phyloP scores from a whole-genome alignment of 2,329 filamentous ascomycete species.

The Furcasterigmium sp. region DNA sequence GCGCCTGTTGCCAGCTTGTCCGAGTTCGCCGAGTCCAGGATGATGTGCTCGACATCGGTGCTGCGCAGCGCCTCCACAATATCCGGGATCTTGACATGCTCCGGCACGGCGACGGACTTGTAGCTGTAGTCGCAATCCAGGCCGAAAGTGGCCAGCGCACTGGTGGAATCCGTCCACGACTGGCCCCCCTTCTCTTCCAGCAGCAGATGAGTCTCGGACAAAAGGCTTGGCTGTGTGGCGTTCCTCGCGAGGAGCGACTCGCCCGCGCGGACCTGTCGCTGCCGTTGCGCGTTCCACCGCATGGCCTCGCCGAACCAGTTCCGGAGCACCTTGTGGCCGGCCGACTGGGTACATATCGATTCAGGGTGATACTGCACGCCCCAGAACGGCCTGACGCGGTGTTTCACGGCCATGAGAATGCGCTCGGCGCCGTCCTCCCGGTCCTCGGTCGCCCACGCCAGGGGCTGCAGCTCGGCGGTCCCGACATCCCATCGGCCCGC shows the following conservation, averaged over 20 bases:
- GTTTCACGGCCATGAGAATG: constrained; percentile 73
- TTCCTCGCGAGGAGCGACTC: constrained; percentile 19
- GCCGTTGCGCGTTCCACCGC: constrained; percentile 47
- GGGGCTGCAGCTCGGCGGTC: constrained; percentile 39
- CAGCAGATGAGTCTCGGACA: constrained; percentile 17
- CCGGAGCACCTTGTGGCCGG: constrained; percentile 57
- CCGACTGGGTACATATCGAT: constrained; percentile 73
- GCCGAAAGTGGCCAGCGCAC: constrained; percentile 20
- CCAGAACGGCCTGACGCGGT: constrained; percentile 69
- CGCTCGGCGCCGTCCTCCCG: constrained; percentile 34
- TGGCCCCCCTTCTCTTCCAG: not conserved
- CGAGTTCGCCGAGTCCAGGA: constrained; percentile 57
- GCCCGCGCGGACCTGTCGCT: constrained; percentile 13
- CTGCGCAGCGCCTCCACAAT: constrained; percentile 46
- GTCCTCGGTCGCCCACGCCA: constrained; percentile 57
- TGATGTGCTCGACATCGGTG: constrained; percentile 39
- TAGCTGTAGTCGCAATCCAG: constrained; percentile 30
- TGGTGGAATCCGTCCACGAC: constrained; percentile 6
- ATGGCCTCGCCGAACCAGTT: constrained; percentile 71
- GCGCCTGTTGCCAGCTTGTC: constrained; percentile 32
- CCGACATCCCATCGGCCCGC: constrained; percentile 33
- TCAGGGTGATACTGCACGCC: constrained; percentile 90
- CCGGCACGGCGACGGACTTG: constrained; percentile 35
- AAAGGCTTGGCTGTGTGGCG: constrained; percentile 25
- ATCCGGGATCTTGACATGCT: constrained; percentile 43